Base-by-base conservation (phyloP, 202 grass and related monocot species). In the Schoenoplectus tabernaemontani region DNA sequence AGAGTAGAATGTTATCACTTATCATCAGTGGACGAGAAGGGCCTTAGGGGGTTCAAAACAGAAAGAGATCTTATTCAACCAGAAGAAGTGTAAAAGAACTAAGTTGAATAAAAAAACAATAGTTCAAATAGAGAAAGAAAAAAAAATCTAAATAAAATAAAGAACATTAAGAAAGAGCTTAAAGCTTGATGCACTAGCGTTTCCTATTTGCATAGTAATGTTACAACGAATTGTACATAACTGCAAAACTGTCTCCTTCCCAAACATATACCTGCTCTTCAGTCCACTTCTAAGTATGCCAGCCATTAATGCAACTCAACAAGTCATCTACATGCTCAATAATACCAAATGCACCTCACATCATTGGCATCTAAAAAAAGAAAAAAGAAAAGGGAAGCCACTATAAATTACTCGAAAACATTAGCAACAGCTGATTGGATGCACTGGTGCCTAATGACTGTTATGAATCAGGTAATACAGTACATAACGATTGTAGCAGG, bases 321-420 rank as follows among this genome's bases (percentile, higher is more conserved):
- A 11, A 73, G 47, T 54, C 3, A 9, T 15, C 47, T 1, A 2
- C 24, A n/a, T 51, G 32, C 28, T 50, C 8, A 17, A 30, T 73
- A 33, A 75, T 54, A 13, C 3, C 15, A 51, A 75, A 78, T 15
- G 7, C 54, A 65, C n/a, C 43, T 80, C 24, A 65, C 78, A 80
- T 80, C 78, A 80, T 65, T 30, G 78, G 78, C 59, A 80, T 80
- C 78, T 80, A 50, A 20, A 80, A 46, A n/a, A n/a, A 9, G 4
- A 24, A 23, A 59, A 15, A 1, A 41, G 0, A 64, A 79, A 64
- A 47, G 39, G 39, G 42, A 30, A 78, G 4, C 10, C 13, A 48
- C 10, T 46, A 79, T 28, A 19, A 17, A 64, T 47, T 80, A 62
- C 34, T 22, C 30, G n/a, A 78, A 78, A 72, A 30, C 15, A 51